These are phyloP conservation scores for Akanthomyces dipterigenus DNA, from an alignment of 2,329 filamentous ascomycete genomes.

Conservation along the genomic window DNA sequence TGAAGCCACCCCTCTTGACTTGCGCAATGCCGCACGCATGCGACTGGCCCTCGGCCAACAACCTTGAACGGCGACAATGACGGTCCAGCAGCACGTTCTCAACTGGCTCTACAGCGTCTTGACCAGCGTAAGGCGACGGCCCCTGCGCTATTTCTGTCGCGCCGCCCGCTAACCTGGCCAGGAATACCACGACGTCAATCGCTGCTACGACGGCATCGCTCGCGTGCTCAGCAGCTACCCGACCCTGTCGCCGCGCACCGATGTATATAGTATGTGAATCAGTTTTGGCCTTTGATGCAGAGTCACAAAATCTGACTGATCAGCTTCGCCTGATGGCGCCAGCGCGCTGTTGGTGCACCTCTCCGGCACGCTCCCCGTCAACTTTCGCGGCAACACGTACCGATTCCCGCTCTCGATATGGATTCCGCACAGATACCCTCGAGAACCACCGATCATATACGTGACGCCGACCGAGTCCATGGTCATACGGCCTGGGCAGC, in stretches of 20 bases:
- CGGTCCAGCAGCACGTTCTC: slow-evolving; percentile 81
- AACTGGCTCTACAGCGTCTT: slow-evolving; percentile 94
- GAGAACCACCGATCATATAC: slow-evolving; percentile 78
- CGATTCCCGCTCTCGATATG: slow-evolving; percentile 88
- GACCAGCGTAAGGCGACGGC: slow-evolving; percentile 52
- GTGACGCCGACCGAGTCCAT: slow-evolving; percentile 85
- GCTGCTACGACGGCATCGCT: slow-evolving; percentile 86
- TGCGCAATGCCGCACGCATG: slow-evolving; percentile 1
- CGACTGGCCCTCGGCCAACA: background rate
- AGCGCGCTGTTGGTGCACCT: slow-evolving; percentile 83
- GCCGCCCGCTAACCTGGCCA: slow-evolving; percentile 30
- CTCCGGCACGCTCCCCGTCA: slow-evolving; percentile 81
- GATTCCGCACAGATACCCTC: slow-evolving; percentile 86
- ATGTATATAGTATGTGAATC: slow-evolving; percentile 75
- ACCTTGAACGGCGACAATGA: slow-evolving; percentile 36
- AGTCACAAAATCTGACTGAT: slow-evolving; percentile 17
- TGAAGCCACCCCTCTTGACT: background rate
- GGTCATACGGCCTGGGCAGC: slow-evolving; percentile 84
- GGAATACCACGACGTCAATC: slow-evolving; percentile 91
- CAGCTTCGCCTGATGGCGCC: slow-evolving; percentile 82
- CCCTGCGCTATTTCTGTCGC: background rate
- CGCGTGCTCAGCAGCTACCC: slow-evolving; percentile 73
- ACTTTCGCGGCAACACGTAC: slow-evolving; percentile 83
- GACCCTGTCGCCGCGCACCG: slow-evolving; percentile 76
- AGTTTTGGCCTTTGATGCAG: too few relatives aligned